Conservation (phyloP, 2,329 filamentous ascomycete genomes). For the Neonectria magnoliae region DNA sequence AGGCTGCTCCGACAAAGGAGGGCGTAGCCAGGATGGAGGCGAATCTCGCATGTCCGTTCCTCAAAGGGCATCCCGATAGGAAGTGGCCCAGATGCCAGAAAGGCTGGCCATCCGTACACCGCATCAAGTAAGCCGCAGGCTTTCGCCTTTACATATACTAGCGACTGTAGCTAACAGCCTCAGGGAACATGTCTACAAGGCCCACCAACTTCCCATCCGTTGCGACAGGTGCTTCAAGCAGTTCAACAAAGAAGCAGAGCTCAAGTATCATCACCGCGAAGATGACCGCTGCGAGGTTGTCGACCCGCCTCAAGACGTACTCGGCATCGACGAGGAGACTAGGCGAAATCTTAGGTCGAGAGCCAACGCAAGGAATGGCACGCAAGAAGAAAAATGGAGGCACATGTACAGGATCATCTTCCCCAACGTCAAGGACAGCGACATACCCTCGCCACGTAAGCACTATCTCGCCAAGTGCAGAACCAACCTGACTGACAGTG, state of each 20-base stretch:
- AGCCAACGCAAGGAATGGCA: conserved; percentile 13
- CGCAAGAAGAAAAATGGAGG: conserved; percentile 22
- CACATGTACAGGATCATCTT: conserved; percentile 30
- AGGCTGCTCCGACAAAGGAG: not conserved
- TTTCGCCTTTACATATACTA: no score
- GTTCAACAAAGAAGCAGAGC: conserved; percentile 12
- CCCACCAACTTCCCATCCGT: conserved; percentile 14
- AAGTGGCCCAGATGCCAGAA: conserved; percentile 16
- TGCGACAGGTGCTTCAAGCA: conserved; percentile 24
- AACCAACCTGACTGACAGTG: not conserved
- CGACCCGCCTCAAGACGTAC: not conserved
- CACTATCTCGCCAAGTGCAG: not conserved
- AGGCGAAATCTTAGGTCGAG: conserved; percentile 16
- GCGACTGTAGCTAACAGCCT: not conserved
- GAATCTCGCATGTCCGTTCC: conserved; percentile 27
- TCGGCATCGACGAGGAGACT: conserved; percentile 11
- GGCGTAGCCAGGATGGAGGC: not conserved
- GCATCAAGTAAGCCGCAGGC: conserved; percentile 28
- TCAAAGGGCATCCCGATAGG: conserved; percentile 19
- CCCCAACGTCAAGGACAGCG: not conserved
- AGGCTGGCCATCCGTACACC: conserved; percentile 19
- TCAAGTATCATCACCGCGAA: conserved; percentile 19
- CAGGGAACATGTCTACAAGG: conserved; percentile 30
- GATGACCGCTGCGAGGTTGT: conserved; percentile 7
- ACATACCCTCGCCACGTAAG: conserved; percentile 29